Percentiles rank a stretch among this genome's conserved stretches.
These are phyloP conservation scores for Lachancea fermentati DNA, from an alignment of 805 yeast species.

Conservation along the genomic window DNA sequence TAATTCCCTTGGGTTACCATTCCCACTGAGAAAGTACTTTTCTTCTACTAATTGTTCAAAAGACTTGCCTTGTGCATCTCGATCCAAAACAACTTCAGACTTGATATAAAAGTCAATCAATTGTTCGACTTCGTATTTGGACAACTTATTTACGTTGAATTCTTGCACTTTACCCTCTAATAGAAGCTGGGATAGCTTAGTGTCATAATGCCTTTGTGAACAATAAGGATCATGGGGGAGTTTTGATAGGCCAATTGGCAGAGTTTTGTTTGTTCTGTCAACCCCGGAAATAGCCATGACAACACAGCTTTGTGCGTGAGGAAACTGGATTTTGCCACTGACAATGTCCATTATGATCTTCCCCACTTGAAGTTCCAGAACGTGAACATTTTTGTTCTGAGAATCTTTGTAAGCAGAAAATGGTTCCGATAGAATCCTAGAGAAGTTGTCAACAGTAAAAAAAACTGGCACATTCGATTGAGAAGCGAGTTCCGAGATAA, in stretches of 20 bases:
- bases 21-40: conserved; percentile 53
- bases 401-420: conserved; percentile 56
- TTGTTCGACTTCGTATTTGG: conserved; percentile 39
- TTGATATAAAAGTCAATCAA: conserved; percentile 38
- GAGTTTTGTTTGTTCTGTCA: conserved; percentile 48
- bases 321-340: conserved; percentile 47
- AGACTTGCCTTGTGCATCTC: conserved; percentile 30
- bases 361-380: conserved; percentile 60
- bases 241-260: conserved; percentile 50
- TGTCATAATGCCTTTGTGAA: conserved; percentile 44
- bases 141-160: conserved; percentile 40
- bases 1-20: conserved; percentile 57
- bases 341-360: conserved; percentile 48
- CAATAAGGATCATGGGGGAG: conserved; percentile 52
- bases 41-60: conserved; percentile 38
- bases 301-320: conserved; percentile 51
- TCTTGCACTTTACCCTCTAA: conserved; percentile 33
- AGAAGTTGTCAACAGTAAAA: conserved; percentile 70
- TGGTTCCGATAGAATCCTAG: conserved; percentile 51
- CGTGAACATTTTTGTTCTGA: conserved; percentile 50
- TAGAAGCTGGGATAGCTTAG: conserved; percentile 46
- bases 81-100: conserved; percentile 37
- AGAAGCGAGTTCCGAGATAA: conserved; percentile 49
- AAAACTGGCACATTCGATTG: conserved; percentile 53
- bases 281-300: conserved; percentile 57